Percentiles rank a stretch among this genome's conserved stretches.
These are phyloP conservation scores for Sequoia sempervirens DNA, from an alignment of 75 land plant genomes.

Conservation along the genomic window DNA sequence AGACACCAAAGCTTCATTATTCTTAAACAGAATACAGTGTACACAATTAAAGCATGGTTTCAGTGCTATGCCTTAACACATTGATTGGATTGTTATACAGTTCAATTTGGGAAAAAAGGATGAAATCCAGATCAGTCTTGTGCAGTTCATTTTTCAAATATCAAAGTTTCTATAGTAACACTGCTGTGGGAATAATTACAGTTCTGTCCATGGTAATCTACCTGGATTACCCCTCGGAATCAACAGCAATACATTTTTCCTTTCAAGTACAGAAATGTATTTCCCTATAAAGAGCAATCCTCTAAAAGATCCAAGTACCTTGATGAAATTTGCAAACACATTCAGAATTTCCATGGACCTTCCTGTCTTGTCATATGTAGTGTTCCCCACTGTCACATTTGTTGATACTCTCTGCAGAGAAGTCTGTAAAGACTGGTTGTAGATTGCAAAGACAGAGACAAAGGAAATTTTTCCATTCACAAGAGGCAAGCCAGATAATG, in stretches of 20 bases:
- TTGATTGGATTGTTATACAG: not conserved
- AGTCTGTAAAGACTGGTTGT: constrained; percentile 21
- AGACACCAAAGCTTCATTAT: not conserved
- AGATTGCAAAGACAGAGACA: constrained; percentile 57
- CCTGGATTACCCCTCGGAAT: not conserved
- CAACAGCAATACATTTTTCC: not conserved
- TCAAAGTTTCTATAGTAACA: not conserved
- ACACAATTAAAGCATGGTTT: not conserved
- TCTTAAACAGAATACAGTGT: not conserved
- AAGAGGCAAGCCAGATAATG: not conserved
- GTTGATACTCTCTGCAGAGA: constrained; percentile 8
- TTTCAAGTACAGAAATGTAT: not conserved
- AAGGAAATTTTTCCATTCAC: constrained; percentile 28
- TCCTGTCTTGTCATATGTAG: constrained; percentile 43
- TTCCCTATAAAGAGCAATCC: not conserved
- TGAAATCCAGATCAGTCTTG: not conserved
- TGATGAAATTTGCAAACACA: constrained; percentile 48
- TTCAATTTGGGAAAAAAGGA: not conserved
- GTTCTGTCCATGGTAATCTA: not conserved
- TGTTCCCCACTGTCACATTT: constrained; percentile 46
- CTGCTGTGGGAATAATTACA: not conserved
- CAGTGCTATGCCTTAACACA: not conserved
- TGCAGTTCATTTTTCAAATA: not conserved
- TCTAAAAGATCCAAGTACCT: constrained; percentile 28
- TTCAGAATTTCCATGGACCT: constrained; percentile 58